Conservation (phyloP, 2,329 filamentous ascomycete genomes). For the Neonectria sp. region DNA sequence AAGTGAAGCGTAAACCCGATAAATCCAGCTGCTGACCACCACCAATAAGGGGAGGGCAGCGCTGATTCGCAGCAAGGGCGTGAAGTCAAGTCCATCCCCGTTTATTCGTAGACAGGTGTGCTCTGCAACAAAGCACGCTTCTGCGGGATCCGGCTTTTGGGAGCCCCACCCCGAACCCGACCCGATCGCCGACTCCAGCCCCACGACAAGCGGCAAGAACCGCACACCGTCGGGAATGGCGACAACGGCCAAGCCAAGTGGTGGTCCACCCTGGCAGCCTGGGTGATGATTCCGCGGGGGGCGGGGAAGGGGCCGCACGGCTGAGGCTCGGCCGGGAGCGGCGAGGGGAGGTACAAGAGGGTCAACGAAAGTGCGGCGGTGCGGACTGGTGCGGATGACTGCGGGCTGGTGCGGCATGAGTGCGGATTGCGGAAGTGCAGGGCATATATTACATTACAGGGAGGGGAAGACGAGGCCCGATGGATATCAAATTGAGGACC, state of each 20-base stretch:
- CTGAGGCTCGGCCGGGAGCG: slow-evolving; percentile 17
- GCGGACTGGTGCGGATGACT: no score
- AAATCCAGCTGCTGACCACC: slow-evolving; percentile 38
- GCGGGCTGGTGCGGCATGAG: neutral
- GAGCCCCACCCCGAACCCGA: slow-evolving; percentile 38
- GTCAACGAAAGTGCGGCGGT: neutral
- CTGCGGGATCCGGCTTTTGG: slow-evolving; percentile 25
- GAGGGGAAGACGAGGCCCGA: neutral
- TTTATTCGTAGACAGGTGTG: neutral
- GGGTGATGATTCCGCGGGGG: slow-evolving; percentile 33
- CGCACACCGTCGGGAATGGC: slow-evolving; percentile 43
- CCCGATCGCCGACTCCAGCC: slow-evolving; percentile 18
- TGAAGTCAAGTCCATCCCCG: slow-evolving; percentile 8
- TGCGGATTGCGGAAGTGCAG: neutral
- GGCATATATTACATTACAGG: neutral
- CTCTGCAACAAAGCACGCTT: slow-evolving; percentile 23
- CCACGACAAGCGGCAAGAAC: slow-evolving; percentile 42
- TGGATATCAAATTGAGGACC: no score
- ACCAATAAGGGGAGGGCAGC: slow-evolving; percentile 14
- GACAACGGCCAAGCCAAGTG: slow-evolving; percentile 15
- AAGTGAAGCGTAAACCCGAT: neutral
- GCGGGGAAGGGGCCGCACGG: slow-evolving; percentile 27
- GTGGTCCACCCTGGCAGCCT: neutral
- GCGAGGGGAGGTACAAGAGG: neutral
- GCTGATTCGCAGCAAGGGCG: slow-evolving; percentile 18